Evolutionary conservation across 2,329 filamentous ascomycete genomes (phyloP), one percentile per base, ranked within the genome.

Genomic region (Grosmannia serpens): DNA sequence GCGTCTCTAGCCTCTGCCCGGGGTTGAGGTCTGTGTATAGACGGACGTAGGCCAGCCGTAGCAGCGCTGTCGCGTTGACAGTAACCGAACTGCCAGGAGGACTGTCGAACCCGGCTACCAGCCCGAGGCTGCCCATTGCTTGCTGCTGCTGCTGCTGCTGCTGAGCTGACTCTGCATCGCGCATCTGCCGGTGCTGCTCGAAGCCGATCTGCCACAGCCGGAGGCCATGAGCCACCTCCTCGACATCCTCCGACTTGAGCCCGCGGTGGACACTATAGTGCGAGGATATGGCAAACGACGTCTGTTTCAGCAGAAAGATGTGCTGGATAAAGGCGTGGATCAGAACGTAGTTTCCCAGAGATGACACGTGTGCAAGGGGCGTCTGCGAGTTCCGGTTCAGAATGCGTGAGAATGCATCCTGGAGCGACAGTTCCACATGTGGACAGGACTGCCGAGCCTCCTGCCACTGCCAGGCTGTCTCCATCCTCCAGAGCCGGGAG

Each of bases 321-420:
- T 88, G 85, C 64, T 89, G 86, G 13, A 89, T 78, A 27, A 90
- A 68, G 4, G 85, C 85, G 65, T 89, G 85, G 3, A 89, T 85
- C 38, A 90, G 74, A 9, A 88, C 79, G 63, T 89, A 88, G 64
- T 86, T 86, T 1, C 85, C 86, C 8, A 87, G 70, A 0, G 83
- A 82, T 0, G 81, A 82, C 58, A 82, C 73, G 51, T 77, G 75
- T 0, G 74, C 70, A 1, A 77, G 76, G 1, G 79, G 72, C 0
- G 72, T 73, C 61, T 80, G 75, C 1, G 74, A 71, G 3, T 74
- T 71, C 41, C 82, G 76, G 29, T 79, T 75, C 41, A 86, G 75
- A 0, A 85, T 70, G 47, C 78, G 72, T 6, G 75, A 75, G 53
- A 86, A 77, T 0, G 80, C 78, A 41, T 85, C 80, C 59, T 81